Percentiles rank a stretch among this genome's conserved stretches.
Conservation (phyloP, 805 yeast genomes). For the Ogataea zsoltii region DNA sequence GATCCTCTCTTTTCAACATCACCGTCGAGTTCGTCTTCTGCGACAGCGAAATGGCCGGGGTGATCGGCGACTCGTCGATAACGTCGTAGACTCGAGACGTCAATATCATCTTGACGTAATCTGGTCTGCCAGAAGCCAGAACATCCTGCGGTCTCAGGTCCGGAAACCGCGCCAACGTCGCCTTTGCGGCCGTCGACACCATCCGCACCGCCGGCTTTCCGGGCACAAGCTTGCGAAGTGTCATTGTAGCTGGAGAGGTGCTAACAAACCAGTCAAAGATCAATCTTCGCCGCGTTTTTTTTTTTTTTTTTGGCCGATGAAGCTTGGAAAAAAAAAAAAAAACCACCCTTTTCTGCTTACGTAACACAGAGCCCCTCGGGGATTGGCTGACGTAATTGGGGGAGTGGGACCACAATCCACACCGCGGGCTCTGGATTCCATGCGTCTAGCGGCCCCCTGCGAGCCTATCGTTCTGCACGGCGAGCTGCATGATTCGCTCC, state of each 20-base stretch:
- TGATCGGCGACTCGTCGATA: conserved; percentile 84
- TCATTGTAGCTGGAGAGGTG: too few relatives aligned
- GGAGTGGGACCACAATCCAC: too few relatives aligned
- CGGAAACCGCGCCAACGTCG: conserved; percentile 40
- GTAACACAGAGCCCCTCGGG: too few relatives aligned
- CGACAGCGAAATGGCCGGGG: conserved; percentile 72
- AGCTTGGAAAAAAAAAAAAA: too few relatives aligned
- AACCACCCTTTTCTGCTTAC: too few relatives aligned
- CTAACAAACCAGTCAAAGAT: too few relatives aligned
- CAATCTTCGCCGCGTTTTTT: too few relatives aligned
- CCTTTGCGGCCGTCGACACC: conserved; percentile 1
- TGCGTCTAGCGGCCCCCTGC: too few relatives aligned
- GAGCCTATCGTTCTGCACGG: too few relatives aligned
- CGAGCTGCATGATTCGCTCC: neutral
- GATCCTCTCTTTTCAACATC: conserved; percentile 85
- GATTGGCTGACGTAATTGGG: too few relatives aligned
- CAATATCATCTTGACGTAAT: conserved; percentile 84
- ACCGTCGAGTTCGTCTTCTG: conserved; percentile 76
- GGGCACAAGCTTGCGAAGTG: neutral
- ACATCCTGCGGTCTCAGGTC: conserved; percentile 53
- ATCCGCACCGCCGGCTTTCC: neutral
- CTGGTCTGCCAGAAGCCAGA: conserved; percentile 71
- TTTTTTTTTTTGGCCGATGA: too few relatives aligned
- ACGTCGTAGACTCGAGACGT: conserved; percentile 96
- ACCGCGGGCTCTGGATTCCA: too few relatives aligned